Evolutionary conservation across 768 basidiomycete genomes (phyloP).

Genomic region (Rhizopogon sp.): DNA sequence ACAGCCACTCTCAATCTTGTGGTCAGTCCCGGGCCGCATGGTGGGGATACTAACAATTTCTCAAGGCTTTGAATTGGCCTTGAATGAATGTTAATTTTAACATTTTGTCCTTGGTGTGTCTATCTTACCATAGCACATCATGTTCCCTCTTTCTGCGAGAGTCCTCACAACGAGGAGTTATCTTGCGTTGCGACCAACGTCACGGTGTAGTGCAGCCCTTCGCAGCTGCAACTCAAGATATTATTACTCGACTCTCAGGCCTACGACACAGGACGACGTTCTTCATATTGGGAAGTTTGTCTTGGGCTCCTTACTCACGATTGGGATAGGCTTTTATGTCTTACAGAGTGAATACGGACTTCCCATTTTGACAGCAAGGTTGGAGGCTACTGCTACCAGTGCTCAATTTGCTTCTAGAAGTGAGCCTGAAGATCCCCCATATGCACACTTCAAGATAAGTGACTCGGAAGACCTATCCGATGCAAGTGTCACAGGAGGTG

Average conservation of each 20-base stretch:
- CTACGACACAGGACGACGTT: conserved; percentile 3
- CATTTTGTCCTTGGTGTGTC: not conserved
- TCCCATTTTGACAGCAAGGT: conserved; percentile 1
- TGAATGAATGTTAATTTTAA: too few species aligned
- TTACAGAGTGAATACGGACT: conserved; percentile 1
- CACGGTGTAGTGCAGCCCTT: not conserved
- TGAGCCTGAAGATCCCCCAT: not conserved
- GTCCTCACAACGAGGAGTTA: not conserved
- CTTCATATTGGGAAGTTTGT: conserved; percentile 9
- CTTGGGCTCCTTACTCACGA: conserved; percentile 12
- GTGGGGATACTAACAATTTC: too few species aligned
- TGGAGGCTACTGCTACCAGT: not conserved
- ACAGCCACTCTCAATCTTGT: too few species aligned
- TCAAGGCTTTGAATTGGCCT: too few species aligned
- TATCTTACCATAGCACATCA: not conserved
- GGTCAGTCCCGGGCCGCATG: too few species aligned
- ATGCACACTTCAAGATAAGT: conserved; percentile 5
- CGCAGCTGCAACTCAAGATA: not conserved
- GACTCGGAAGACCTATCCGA: not conserved
- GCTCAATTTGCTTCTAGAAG: not conserved
- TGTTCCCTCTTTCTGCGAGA: not conserved
- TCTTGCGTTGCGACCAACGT: not conserved
- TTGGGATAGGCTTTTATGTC: conserved; percentile 18
- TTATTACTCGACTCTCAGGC: not conserved
- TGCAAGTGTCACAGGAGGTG: not conserved